Percentiles rank a stretch among this genome's conserved stretches.
These are phyloP conservation scores for Diaporthe sp. DNA, from an alignment of 2,329 filamentous ascomycete genomes.

Conservation along the genomic window DNA sequence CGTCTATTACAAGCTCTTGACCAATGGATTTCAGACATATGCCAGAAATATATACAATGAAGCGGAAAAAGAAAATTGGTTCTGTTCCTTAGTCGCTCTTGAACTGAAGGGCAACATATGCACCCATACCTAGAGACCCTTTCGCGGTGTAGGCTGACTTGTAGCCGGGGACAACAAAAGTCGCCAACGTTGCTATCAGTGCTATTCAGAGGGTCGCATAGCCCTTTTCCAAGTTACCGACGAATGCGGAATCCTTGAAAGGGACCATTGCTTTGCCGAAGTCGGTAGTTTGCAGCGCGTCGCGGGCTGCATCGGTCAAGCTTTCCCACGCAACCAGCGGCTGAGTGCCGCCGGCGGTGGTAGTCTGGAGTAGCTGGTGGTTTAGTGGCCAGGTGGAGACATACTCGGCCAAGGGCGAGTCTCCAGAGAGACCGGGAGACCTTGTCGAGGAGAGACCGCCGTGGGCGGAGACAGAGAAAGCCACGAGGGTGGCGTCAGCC, in stretches of 20 bases:
- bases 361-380: conserved; percentile 51
- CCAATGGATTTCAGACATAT: background rate
- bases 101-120: background rate
- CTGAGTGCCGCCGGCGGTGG: conserved; percentile 48
- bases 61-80: background rate
- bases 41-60: background rate
- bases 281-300: conserved; percentile 49
- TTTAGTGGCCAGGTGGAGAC: conserved; percentile 44
- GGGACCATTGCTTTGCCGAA: conserved; percentile 46
- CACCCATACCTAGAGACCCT: background rate
- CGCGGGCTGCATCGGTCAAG: conserved; percentile 47
- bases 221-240: conserved; percentile 21
- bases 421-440: conserved; percentile 35
- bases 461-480: conserved; percentile 50
- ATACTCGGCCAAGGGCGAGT: conserved; percentile 46
- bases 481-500: conserved; percentile 46
- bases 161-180: too few species aligned
- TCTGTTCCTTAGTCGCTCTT: background rate
- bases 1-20: background rate
- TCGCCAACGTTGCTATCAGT: background rate
- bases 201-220: conserved; percentile 8
- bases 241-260: conserved; percentile 29
- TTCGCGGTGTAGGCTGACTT: background rate
- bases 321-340: conserved; percentile 56
- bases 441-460: conserved; percentile 39